phyloP scores from a whole-genome alignment of 2,329 filamentous ascomycete species.

The Xylaria hypoxylon region DNA sequence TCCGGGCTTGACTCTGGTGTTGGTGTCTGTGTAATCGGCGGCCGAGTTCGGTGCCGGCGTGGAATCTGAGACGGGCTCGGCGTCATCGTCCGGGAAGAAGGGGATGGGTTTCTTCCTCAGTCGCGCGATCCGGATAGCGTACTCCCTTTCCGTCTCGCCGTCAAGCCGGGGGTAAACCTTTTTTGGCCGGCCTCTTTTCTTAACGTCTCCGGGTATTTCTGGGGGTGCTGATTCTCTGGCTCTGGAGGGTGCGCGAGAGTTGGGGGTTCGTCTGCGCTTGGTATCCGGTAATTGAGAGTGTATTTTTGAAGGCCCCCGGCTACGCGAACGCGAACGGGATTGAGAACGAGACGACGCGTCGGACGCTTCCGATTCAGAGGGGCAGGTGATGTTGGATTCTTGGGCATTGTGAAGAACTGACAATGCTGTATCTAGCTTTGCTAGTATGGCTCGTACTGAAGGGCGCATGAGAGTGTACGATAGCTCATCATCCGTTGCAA shows the following conservation, averaged over 20 bases:
- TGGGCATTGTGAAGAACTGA: constrained; percentile 76
- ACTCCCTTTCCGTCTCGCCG: constrained; percentile 61
- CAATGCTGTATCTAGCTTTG: constrained; percentile 76
- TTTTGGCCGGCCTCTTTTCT: constrained; percentile 55
- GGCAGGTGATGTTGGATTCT: constrained; percentile 58
- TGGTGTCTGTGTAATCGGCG: constrained; percentile 38
- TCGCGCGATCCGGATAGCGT: constrained; percentile 60
- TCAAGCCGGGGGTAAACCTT: constrained; percentile 55
- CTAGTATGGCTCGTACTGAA: constrained; percentile 75
- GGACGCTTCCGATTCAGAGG: constrained; percentile 47
- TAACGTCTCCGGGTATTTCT: constrained; percentile 17
- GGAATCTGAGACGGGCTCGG: constrained; percentile 29
- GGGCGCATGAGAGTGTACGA: constrained; percentile 75
- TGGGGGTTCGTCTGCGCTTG: neutral
- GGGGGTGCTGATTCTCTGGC: constrained; percentile 15
- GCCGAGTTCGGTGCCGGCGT: constrained; percentile 28
- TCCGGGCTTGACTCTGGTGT: constrained; percentile 17
- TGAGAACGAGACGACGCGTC: constrained; percentile 34
- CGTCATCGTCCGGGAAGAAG: constrained; percentile 40
- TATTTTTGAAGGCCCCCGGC: neutral
- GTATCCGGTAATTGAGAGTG: neutral
- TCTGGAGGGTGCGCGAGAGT: constrained; percentile 18
- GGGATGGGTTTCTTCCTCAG: constrained; percentile 53
- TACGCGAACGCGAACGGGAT: constrained; percentile 36
- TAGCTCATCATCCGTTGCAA: constrained; percentile 77